Evolutionary conservation across 371 early-diverging fungal genomes (phyloP), one percentile per base, ranked within the genome.

Genomic region (Coemansia sp.): DNA sequence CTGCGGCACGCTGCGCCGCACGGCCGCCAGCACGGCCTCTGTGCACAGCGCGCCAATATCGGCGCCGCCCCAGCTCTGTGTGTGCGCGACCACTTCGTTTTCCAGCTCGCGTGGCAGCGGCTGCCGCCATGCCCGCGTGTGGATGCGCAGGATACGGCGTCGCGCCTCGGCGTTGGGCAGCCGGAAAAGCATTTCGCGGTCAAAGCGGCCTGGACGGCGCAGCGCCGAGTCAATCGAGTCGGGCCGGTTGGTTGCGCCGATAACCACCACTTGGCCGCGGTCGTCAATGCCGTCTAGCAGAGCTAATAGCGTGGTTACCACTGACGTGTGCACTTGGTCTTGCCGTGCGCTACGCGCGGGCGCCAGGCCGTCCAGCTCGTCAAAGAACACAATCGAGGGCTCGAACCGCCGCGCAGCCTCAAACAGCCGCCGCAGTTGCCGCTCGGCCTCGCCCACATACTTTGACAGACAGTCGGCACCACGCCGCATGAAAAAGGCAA

Each of bases 31-130:
- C 2, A 94, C 95, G 2, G 97, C 96, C 67, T 97, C 97, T 32
- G 90, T 81, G 61, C 88, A 86, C 4, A 96, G 83, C 9, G 90
- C 91, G 1, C 90, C 89, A 32, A 99, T 73, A 81, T 99, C 99
- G 1, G 99, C 99, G 20, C 99, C 99, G 36, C 96, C 96, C 77
- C 91, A 99, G 0, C 99, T 99, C 71, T 98, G 95, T 3, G 96
- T 93, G 84, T 73, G 54, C 38, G 70, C 54, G 0, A 94, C 93
- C 41, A 95, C 68, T 7, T 10, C 58, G 39, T 62, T 58, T 50
- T 72, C 70, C 0, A 91, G 81, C 43, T 75, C 79, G 0, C 79
- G 80, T 0, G 96, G 86, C 26, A 99, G 58, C 0, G 64, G 51
- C 1, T 67, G 67, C 5, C 95, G 55, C 26, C 95, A 82, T 0